Base-by-base conservation (phyloP, 2,329 filamentous ascomycete genomes). In the Cordyceps tenuipes region DNA sequence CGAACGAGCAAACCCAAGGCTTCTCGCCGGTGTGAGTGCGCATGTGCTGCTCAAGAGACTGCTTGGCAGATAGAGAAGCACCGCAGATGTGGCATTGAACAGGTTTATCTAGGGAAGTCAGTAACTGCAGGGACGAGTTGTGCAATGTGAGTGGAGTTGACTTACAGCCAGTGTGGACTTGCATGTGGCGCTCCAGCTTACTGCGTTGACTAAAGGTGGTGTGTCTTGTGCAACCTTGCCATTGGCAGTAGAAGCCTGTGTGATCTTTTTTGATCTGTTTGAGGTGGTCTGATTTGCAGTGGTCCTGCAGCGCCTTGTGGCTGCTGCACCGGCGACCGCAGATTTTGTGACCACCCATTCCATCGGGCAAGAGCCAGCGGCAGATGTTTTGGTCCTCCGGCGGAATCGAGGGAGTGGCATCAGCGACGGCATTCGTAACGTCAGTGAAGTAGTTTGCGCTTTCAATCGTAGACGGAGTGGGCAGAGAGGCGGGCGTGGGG, bases 41-140 rank as follows among this genome's bases (percentile, higher is more conserved):
- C 68, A 82, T 77, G 65, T 90, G 87, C 68, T 88, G 86, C 47
- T 83, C 81, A 7, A 89, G 77, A 1, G 87, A 83, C 68, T 89
- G 86, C 65, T 85, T 82, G 2, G 85, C 85, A 0, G 86, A 88
- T 66, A 89, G 84, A 3, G 75, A 74, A 61, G 82, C 74, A 10
- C 77, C 74, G 65, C 86, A 89, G 21, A 76, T 73, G 2, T 74
- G 67, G 63, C 84, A 87, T 49, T 76, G 73, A 60, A 81, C 83
- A 7, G 83, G 81, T 70, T 87, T 87, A 66, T 79, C 84, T 86
- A 56, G 57, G 17, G 54, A n/a, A 43, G 53, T 64, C 19, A 60
- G 61, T n/a, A 6, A 23, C 19, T 51, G 48, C 56, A 51, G 31
- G 19, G 12, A 34, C 21, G 34, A 39, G 31, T 48, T 48, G 53